Evolutionary conservation across 768 basidiomycete genomes (phyloP), one percentile per base, ranked within the genome.

Genomic region (Termitomyces sp.): DNA sequence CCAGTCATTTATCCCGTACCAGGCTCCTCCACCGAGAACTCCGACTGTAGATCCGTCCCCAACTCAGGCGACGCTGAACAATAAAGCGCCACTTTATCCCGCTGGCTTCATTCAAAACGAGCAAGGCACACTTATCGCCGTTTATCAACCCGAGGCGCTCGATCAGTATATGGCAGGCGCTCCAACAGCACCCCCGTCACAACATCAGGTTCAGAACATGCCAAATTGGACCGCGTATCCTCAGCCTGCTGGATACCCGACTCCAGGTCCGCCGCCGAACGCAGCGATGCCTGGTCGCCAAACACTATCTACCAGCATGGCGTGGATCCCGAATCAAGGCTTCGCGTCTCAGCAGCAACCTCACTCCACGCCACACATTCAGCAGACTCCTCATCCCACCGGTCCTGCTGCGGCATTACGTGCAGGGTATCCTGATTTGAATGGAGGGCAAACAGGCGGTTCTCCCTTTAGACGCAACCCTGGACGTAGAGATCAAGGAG

Each of bases 61-160:
- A 53, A 59, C 67, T 42, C 56, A 57, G 28, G 60, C 64, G 44
- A 62, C 59, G 8, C 48, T 68, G 23, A 63, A 66, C 51, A 57
- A 62, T 33, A 81, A 83, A 62, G 77, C 85, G 4, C 86, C 87
- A 17, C 70, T 87, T 11, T 72, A 78, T 44, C 83, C 87, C 1
- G 80, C 83, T 0, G 85, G 86, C 1, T 90, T 89, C 63, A 80
- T 87, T 53, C 86, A 88, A 58, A 83, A 84, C 54, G 85, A 87
- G 54, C 84, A 86, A 50, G 86, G 88, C 5, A 81, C 81, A n/a
- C 74, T 89, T 30, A 80, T 88, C 42, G 79, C 88, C 23, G 78
- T 88, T 33, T 89, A 90, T 65, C 80, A 79, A 26, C 83, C 83
- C 3, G 87, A 89, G 46, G 86, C 83, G 1, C 75, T 89, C 28